Evolutionary conservation across 768 basidiomycete genomes (phyloP).

Genomic region (Aureoboletus auriporus): DNA sequence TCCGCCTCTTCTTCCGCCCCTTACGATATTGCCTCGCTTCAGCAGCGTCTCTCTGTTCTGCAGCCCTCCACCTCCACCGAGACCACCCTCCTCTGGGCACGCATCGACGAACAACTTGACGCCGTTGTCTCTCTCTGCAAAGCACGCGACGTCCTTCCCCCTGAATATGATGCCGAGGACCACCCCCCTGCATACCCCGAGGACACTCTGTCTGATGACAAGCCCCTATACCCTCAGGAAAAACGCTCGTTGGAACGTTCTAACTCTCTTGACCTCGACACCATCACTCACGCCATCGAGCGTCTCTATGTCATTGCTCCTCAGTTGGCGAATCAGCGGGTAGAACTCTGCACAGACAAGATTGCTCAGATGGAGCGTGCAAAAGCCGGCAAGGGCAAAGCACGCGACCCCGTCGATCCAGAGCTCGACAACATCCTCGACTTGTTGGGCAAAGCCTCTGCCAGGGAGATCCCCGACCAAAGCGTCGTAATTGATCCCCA

Average conservation of each 20-base stretch:
- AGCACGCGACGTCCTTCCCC: slow-evolving; percentile 49
- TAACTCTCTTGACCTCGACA: slow-evolving; percentile 76
- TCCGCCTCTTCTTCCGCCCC: slow-evolving; percentile 12
- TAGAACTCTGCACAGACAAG: slow-evolving; percentile 77
- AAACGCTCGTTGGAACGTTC: slow-evolving; percentile 6
- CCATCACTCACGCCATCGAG: slow-evolving; percentile 85
- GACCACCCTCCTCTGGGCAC: slow-evolving; percentile 65
- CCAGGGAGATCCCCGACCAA: slow-evolving; percentile 65
- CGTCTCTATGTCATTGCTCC: slow-evolving; percentile 82
- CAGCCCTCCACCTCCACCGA: slow-evolving; percentile 43
- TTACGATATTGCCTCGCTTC: slow-evolving; percentile 57
- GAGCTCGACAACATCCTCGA: slow-evolving; percentile 74
- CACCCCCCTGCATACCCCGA: slow-evolving; percentile 25
- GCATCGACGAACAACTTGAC: slow-evolving; percentile 73
- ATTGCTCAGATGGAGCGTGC: slow-evolving; percentile 73
- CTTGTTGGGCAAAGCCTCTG: slow-evolving; percentile 65
- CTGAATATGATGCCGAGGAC: slow-evolving; percentile 47
- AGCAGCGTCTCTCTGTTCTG: slow-evolving; percentile 63
- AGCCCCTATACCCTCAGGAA: slow-evolving; percentile 15
- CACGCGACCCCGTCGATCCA: slow-evolving; percentile 27
- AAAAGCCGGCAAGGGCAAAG: slow-evolving; percentile 48
- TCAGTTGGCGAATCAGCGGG: slow-evolving; percentile 87
- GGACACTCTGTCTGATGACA: slow-evolving; percentile 10
- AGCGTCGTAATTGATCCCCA: slow-evolving; percentile 63
- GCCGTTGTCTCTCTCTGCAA: slow-evolving; percentile 62